A percentile compares a stretch with the other conserved stretches of the same genome.
Evolutionary conservation across 2,329 filamentous ascomycete species (phyloP).

Genomic region (Pleochaeta shiraiana): DNA sequence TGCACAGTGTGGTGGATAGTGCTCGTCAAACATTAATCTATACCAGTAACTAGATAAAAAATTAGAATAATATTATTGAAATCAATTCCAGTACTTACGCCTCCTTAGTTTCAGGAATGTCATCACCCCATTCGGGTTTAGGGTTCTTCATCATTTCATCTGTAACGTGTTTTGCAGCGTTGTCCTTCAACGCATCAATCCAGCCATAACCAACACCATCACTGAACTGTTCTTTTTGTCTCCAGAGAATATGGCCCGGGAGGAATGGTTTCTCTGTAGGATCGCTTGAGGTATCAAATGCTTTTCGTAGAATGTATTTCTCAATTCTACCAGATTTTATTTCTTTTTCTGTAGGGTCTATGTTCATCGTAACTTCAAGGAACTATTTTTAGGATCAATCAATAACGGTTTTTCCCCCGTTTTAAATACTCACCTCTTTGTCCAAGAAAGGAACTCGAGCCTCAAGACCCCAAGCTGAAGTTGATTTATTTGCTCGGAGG

Average conservation of each 20-base stretch:
- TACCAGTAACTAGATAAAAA: conserved; percentile 67
- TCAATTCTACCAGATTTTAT: conserved; percentile 56
- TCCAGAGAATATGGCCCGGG: conserved; percentile 89
- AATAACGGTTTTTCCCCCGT: background rate
- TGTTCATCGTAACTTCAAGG: conserved; percentile 78
- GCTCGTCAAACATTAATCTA: conserved; percentile 95
- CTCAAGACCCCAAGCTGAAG: conserved; percentile 92
- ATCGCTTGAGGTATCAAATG: conserved; percentile 83
- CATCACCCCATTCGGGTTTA: conserved; percentile 83
- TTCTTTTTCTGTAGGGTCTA: conserved; percentile 91
- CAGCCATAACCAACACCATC: conserved; percentile 98
- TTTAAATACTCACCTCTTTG: conserved; percentile 41
- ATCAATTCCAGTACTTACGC: conserved; percentile 35
- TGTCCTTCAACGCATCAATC: conserved; percentile 96
- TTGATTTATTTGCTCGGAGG: conserved; percentile 96
- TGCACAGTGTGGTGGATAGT: conserved; percentile 83
- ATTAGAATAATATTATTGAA: background rate
- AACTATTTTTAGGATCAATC: conserved; percentile 33
- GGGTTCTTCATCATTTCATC: conserved; percentile 99
- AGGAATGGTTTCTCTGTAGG: conserved; percentile 66
- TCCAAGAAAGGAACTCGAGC: conserved; percentile 96
- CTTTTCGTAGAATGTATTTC: conserved; percentile 96
- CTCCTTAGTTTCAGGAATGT: conserved; percentile 92
- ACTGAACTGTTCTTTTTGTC: conserved; percentile 99
- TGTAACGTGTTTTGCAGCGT: conserved; percentile 68